Base-by-base conservation (phyloP, 1,284 basidiomycete species). In the Binderoboletus segoi region DNA sequence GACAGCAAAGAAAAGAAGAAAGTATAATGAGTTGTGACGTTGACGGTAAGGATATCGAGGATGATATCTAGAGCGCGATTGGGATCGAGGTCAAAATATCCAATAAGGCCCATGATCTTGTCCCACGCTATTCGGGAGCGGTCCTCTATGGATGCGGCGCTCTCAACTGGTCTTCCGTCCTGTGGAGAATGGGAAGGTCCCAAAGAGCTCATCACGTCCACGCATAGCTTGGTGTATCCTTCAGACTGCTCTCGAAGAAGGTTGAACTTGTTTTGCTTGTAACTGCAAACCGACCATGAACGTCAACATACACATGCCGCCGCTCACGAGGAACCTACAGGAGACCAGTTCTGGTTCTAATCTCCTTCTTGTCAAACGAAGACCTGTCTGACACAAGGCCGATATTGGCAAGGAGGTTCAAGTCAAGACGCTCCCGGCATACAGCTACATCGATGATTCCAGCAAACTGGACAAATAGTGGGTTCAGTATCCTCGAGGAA, bases 241-340 rank as follows among this genome's bases (percentile, higher is more conserved):
- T 99, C 96, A 1, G 94, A 96, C 64, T 97, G 94, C 75, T 99
- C 97, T 41, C 97, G 90, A 12, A 98, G 82, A 33, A 99, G 83
- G 67, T 99, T 99, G 80, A 95, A 98, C 74, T 98, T 98, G 75
- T 95, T 95, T 73, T 99, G 97, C 73, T 96, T 98, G 82, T 96
- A 99, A 75, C 90, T 93, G 56, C 21, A 50, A 40, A 48, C n/a
- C 65, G 48, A 63, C 26, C 35, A 32, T 30, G 26, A 55, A 50
- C 1, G 42, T 63, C 37, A 68, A 48, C 48, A 12, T 32, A 51
- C 13, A 32, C 20, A 50, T 26, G 23, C 43, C 12, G 52, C n/a
- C 48, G 4, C 21, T 53, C 26, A 30, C 13, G 28, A 49, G 12
- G 35, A 28, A 82, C 90, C 71, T 70, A 93, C 91, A 92, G 91